Conservation (phyloP, 352 stramenopile genomes). For the Nothophytophthora sp. region DNA sequence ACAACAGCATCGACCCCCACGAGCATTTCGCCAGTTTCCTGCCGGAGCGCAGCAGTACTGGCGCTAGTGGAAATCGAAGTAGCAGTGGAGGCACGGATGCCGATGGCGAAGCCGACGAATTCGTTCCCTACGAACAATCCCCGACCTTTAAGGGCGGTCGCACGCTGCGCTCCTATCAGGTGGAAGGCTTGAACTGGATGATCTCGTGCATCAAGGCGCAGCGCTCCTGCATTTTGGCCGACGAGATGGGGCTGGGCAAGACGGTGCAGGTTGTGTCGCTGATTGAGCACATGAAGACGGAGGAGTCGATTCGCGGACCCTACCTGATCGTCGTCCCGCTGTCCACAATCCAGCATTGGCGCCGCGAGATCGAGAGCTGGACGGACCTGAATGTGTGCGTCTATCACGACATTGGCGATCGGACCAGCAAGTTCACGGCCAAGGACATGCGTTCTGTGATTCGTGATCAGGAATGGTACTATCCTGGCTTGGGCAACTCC, state of each 20-base stretch:
- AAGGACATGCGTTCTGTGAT: constrained; percentile 90
- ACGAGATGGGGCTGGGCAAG: constrained; percentile 95
- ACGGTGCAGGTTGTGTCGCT: constrained; percentile 96
- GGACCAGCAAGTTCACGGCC: constrained; percentile 74
- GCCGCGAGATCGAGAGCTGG: constrained; percentile 88
- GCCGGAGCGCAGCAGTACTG: constrained; percentile 39
- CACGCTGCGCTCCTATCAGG: constrained; percentile 81
- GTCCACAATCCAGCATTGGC: constrained; percentile 89
- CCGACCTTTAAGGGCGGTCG: constrained; percentile 87
- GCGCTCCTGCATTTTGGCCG: constrained; percentile 87
- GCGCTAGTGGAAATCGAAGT: constrained; percentile 15
- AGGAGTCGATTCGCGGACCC: constrained; percentile 83
- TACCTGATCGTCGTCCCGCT: constrained; percentile 88
- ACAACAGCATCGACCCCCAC: constrained; percentile 89
- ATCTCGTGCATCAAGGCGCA: constrained; percentile 87
- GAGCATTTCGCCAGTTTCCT: constrained; percentile 90
- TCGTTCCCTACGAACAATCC: constrained; percentile 89
- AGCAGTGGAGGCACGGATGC: neutral
- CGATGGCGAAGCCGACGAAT: constrained; percentile 53
- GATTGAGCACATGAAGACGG: constrained; percentile 85
- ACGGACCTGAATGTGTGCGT: constrained; percentile 99
- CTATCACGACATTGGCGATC: constrained; percentile 96
- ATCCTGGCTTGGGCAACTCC: constrained; percentile 88
- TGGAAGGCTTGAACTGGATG: constrained; percentile 91
- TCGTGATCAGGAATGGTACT: constrained; percentile 89